Evolutionary conservation across 257 asterid genomes (phyloP).

Genomic region (Avicennia marina): DNA sequence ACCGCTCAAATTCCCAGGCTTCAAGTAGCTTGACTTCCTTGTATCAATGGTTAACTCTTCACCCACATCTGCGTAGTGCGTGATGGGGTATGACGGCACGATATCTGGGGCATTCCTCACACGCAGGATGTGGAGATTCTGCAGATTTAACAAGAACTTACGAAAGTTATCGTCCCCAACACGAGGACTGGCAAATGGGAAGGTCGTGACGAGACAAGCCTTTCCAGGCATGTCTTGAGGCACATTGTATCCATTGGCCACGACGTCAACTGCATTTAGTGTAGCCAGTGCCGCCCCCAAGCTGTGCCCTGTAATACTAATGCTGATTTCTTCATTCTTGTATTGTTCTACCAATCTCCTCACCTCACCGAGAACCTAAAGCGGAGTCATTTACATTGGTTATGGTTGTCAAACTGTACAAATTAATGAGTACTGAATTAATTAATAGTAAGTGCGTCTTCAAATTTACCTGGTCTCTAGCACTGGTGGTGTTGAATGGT

Average conservation of each 20-base stretch:
- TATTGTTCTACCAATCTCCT: constrained; percentile 28
- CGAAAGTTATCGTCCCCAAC: constrained; percentile 51
- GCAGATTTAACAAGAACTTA: constrained; percentile 3
- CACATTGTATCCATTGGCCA: constrained; percentile 45
- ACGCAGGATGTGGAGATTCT: constrained; percentile 36
- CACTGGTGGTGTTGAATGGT: constrained; percentile 26
- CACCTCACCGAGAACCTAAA: constrained; percentile 30
- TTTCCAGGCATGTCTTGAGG: constrained; percentile 33
- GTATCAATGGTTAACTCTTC: constrained; percentile 56
- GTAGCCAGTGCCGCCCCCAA: constrained; percentile 55
- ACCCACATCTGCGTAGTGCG: constrained; percentile 60
- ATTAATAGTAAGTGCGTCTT: too few species aligned
- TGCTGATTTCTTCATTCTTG: constrained; percentile 29
- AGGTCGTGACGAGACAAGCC: constrained; percentile 57
- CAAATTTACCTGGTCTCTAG: constrained; percentile 34
- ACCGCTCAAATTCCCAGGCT: constrained; percentile 37
- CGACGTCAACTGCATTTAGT: constrained; percentile 65
- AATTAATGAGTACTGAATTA: too few species aligned
- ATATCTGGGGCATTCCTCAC: constrained; percentile 46
- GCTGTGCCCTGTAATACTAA: constrained; percentile 31
- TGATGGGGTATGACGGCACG: constrained; percentile 50
- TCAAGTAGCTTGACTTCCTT: constrained; percentile 42
- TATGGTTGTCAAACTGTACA: neutral
- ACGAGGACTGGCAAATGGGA: constrained; percentile 66
- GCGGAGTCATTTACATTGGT: neutral